A percentile compares a stretch with the other conserved stretches of the same genome.
Conservation (phyloP, 2,329 filamentous ascomycete genomes). For the Sporothrix sp. region DNA sequence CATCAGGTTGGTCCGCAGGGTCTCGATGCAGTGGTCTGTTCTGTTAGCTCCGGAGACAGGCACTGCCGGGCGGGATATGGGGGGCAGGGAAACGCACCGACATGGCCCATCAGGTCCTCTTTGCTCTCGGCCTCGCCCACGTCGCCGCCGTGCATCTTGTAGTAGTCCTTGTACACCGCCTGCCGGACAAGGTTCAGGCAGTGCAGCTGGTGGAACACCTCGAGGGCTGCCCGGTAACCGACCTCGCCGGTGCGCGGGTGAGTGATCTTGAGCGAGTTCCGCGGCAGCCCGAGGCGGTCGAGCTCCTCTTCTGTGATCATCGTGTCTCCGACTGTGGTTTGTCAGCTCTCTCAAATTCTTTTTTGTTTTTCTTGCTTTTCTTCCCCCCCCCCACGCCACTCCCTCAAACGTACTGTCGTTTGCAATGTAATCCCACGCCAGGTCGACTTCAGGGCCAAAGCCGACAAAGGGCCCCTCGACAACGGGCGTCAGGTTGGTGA, state of each 20-base stretch:
- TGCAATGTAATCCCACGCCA: conserved; percentile 46
- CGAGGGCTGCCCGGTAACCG: conserved; percentile 49
- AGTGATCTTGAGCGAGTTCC: conserved; percentile 44
- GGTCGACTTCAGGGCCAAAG: conserved; percentile 45
- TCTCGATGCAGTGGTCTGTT: conserved; percentile 44
- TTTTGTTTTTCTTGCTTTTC: neutral
- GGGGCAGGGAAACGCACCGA: conserved; percentile 23
- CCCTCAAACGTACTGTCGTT: conserved; percentile 28
- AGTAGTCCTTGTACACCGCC: conserved; percentile 41
- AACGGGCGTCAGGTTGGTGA: conserved; percentile 35
- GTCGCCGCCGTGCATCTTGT: conserved; percentile 37
- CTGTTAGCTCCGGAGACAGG: conserved; percentile 8
- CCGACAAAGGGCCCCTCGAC: conserved; percentile 44
- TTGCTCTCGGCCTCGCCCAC: conserved; percentile 30
- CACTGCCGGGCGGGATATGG: neutral
- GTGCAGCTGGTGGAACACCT: conserved; percentile 48
- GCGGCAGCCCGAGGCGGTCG: conserved; percentile 41
- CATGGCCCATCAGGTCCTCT: conserved; percentile 35
- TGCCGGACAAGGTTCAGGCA: conserved; percentile 40
- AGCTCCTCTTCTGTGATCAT: conserved; percentile 48
- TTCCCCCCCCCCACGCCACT: neutral
- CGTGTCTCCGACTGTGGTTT: conserved; percentile 42
- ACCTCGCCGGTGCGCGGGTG: conserved; percentile 45
- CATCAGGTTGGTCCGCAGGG: conserved; percentile 43
- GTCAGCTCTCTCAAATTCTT: neutral